Evolutionary conservation across 2,329 filamentous ascomycete genomes (phyloP).

Genomic region (Dactylellina haptotyla): DNA sequence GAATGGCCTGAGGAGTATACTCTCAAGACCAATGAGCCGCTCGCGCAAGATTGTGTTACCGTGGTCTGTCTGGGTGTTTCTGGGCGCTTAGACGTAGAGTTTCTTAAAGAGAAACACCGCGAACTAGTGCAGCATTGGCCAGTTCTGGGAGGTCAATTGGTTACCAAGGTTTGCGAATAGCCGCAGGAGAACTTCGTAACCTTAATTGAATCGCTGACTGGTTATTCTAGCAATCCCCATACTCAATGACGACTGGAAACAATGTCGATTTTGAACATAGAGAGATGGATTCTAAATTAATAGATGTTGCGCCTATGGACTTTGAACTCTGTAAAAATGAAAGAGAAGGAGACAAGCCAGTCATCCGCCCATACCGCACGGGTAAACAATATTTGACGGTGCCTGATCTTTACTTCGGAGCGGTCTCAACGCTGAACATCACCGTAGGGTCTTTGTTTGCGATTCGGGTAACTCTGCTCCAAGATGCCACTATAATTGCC

Average conservation of each 20-base stretch:
- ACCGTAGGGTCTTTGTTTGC: slow-evolving; percentile 29
- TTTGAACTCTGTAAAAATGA: slow-evolving; percentile 19
- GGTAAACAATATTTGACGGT: background rate
- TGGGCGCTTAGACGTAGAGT: slow-evolving; percentile 13
- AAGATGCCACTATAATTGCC: slow-evolving; percentile 34
- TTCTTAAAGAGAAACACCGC: slow-evolving; percentile 28
- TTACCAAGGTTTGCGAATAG: slow-evolving; percentile 15
- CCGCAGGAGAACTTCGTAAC: background rate
- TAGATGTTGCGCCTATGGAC: slow-evolving; percentile 17
- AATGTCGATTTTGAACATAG: slow-evolving; percentile 33
- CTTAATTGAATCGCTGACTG: background rate
- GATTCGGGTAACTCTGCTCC: slow-evolving; percentile 23
- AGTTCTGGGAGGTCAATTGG: slow-evolving; percentile 20
- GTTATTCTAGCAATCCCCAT: slow-evolving; percentile 13
- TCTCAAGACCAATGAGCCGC: slow-evolving; percentile 35
- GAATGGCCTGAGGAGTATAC: slow-evolving; percentile 40
- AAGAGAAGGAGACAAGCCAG: slow-evolving; percentile 5
- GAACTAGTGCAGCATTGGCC: slow-evolving; percentile 31
- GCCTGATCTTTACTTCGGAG: slow-evolving; percentile 18
- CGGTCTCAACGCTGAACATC: slow-evolving; percentile 10
- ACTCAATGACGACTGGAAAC: slow-evolving; percentile 27
- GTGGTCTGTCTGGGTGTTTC: slow-evolving; percentile 26
- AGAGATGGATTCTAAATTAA: background rate
- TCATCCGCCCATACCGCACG: slow-evolving; percentile 25
- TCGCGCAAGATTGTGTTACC: slow-evolving; percentile 36